These are phyloP conservation scores for Colletotrichum noveboracense DNA, from an alignment of 2,329 filamentous ascomycete genomes.

Conservation along the genomic window DNA sequence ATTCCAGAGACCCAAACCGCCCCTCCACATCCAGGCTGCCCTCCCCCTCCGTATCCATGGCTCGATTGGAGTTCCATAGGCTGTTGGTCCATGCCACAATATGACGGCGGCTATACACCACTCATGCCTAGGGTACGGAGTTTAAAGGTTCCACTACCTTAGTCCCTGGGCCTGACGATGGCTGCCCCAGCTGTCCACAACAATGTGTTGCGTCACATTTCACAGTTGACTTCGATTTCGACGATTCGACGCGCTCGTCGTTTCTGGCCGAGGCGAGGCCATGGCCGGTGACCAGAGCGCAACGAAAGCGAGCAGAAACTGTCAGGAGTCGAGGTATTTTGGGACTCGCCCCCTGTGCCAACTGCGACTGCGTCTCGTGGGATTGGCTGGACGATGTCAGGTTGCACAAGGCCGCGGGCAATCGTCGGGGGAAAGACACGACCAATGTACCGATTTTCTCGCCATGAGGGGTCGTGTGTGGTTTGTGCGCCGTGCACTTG, in stretches of 20 bases:
- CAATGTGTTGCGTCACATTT: slow-evolving; percentile 5
- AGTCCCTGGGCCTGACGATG: background rate
- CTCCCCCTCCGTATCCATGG: background rate
- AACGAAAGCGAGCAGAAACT: background rate
- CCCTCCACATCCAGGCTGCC: background rate
- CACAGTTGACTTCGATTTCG: background rate
- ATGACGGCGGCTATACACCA: slow-evolving; percentile 4
- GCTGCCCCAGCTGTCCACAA: background rate
- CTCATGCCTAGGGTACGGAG: background rate
- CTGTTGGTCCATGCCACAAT: slow-evolving; percentile 8
- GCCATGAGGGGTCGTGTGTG: background rate
- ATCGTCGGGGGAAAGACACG: background rate
- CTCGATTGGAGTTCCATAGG: background rate
- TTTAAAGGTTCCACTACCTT: slow-evolving; percentile 2
- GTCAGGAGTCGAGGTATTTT: background rate
- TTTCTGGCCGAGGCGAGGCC: background rate
- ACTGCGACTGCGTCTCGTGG: background rate
- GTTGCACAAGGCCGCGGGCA: background rate
- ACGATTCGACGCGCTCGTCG: background rate
- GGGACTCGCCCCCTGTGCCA: background rate
- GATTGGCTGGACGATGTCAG: background rate
- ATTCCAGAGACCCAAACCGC: background rate
- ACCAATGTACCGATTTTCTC: background rate
- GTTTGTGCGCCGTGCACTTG: slow-evolving; percentile 11
- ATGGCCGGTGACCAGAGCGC: background rate